Evolutionary conservation across 225 moss, liverwort and hornwort genomes (phyloP).

Genomic region (Climacium dendroides): DNA sequence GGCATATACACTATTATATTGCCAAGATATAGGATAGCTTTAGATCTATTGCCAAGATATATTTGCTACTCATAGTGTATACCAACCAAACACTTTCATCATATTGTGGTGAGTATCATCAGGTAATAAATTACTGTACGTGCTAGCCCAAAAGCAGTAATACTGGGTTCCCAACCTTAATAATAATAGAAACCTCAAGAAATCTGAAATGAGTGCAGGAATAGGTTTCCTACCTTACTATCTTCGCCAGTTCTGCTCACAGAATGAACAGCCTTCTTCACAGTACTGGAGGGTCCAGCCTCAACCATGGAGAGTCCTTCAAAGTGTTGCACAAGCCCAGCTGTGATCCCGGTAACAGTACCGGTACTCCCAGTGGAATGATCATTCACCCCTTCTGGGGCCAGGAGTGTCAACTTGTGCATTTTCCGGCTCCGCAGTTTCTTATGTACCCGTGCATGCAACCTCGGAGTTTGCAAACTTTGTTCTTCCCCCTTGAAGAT

Average conservation of each 20-base stretch:
- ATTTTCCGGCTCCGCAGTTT: constrained; percentile 31
- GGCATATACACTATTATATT: not conserved
- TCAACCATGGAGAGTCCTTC: constrained; percentile 17
- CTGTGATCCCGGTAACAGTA: not conserved
- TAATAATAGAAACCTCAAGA: not conserved
- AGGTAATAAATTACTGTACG: too few relatives aligned
- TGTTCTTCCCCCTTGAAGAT: not conserved
- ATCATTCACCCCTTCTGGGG: not conserved
- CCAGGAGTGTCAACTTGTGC: constrained; percentile 17
- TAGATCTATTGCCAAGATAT: not conserved
- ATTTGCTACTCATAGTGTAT: not conserved
- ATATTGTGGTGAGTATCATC: not conserved
- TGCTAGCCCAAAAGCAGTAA: not conserved
- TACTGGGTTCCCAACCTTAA: not conserved
- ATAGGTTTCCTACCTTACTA: not conserved
- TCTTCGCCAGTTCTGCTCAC: not conserved
- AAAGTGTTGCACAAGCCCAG: constrained; percentile 23
- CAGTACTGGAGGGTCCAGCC: constrained; percentile 3
- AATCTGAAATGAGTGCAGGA: not conserved
- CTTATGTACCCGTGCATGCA: constrained; percentile 13
- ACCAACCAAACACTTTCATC: not conserved
- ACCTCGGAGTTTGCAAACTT: not conserved
- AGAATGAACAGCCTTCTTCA: not conserved
- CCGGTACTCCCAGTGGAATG: not conserved
- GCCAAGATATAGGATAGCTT: not conserved